Evolutionary conservation across 73 alveolate genomes (phyloP).

Genomic region (Uronychia binucleata): DNA sequence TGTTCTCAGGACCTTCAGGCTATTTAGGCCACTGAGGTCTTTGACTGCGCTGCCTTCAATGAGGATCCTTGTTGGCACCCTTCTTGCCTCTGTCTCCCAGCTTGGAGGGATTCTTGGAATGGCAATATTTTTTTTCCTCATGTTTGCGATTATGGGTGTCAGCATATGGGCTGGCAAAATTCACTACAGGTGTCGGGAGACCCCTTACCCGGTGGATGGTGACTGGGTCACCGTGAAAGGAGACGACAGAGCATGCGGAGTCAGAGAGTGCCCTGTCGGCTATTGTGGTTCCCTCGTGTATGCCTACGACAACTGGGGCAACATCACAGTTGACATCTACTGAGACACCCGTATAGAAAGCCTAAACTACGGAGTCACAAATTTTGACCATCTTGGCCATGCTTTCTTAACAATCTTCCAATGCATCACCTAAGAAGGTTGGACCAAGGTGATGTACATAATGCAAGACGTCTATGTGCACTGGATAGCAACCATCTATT

Average conservation of each 20-base stretch:
- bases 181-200: conserved; percentile 38
- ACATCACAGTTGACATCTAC: neutral
- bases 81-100: conserved; percentile 14
- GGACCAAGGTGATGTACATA: conserved; percentile 44
- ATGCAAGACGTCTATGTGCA: conserved; percentile 40
- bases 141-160: conserved; percentile 45
- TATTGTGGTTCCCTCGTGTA: conserved; percentile 17
- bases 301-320: conserved; percentile 6
- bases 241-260: conserved; percentile 35
- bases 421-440: conserved; percentile 54
- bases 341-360: conserved; percentile 14
- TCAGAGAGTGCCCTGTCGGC: neutral
- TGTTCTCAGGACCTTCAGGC: conserved; percentile 38
- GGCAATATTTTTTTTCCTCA: conserved; percentile 23
- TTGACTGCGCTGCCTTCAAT: conserved; percentile 10
- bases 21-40: conserved; percentile 28
- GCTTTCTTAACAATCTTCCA: conserved; percentile 54
- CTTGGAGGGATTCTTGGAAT: conserved; percentile 21
- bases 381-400: conserved; percentile 32
- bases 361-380: conserved; percentile 40
- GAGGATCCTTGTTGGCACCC: conserved; percentile 29
- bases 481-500: conserved; percentile 23
- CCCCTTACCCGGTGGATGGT: conserved; percentile 42
- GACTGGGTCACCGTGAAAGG: conserved; percentile 32
- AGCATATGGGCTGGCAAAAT: conserved; percentile 22